Evolutionary conservation across 1,284 basidiomycete genomes (phyloP).

Genomic region (Tetrapyrgos nigripes): DNA sequence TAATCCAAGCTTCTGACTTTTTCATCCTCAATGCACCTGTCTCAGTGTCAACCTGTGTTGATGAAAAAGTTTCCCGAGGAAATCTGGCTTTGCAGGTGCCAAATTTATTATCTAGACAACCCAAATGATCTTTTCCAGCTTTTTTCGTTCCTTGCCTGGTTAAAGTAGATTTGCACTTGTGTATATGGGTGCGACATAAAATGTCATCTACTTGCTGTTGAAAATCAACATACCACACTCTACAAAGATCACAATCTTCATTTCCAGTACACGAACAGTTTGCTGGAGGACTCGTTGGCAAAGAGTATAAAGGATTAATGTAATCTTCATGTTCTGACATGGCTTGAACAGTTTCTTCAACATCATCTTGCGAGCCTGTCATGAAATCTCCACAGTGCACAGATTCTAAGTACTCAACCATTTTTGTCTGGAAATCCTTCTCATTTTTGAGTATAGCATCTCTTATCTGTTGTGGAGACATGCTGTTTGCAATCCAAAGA

Average conservation of each 20-base stretch:
- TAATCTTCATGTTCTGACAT: not conserved
- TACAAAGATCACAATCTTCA: not conserved
- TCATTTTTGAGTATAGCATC: conserved; percentile 23
- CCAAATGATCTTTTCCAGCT: conserved; percentile 5
- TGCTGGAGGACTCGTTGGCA: conserved; percentile 16
- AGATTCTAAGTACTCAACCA: conserved; percentile 22
- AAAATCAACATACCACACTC: conserved; percentile 7
- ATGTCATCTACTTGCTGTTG: conserved; percentile 20
- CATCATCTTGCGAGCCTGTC: conserved; percentile 8
- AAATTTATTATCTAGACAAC: conserved; percentile 21
- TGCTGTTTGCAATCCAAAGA: conserved; percentile 33
- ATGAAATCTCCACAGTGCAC: conserved; percentile 16
- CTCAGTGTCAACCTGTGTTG: conserved; percentile 27
- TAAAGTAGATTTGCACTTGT: conserved; percentile 13
- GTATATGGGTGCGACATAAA: conserved; percentile 18
- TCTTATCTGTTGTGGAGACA: conserved; percentile 32
- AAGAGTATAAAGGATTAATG: conserved; percentile 7
- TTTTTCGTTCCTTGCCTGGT: not conserved
- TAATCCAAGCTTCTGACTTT: conserved; percentile 39
- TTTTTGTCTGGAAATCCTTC: conserved; percentile 17
- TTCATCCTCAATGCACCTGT: conserved; percentile 36
- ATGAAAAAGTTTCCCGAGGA: conserved; percentile 22
- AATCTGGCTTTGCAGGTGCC: conserved; percentile 32
- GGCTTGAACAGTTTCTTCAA: not conserved
- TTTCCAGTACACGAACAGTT: too few relatives aligned